A percentile compares a stretch with the other conserved stretches of the same genome.
phyloP scores from a whole-genome alignment of 345 rosid species.

The Cardamine chenopodiifolia region DNA sequence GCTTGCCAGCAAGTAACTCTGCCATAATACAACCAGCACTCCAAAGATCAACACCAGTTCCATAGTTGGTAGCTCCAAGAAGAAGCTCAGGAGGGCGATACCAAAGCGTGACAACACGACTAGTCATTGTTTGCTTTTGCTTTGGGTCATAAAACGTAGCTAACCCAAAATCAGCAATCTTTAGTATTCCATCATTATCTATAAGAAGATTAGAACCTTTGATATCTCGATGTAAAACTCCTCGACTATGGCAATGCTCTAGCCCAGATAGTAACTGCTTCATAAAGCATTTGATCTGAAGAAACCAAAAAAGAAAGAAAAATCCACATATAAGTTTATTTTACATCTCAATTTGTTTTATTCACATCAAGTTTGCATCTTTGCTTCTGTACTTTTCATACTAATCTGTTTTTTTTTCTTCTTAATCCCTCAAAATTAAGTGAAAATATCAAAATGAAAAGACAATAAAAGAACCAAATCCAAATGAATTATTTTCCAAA shows the following conservation, averaged over 20 bases:
- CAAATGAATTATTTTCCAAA: slow-evolving; percentile 3
- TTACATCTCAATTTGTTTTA: too few species aligned
- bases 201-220: slow-evolving; percentile 89
- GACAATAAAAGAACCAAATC: neutral
- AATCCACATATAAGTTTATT: too few species aligned
- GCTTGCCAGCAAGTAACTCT: slow-evolving; percentile 83
- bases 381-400: slow-evolving; percentile 6
- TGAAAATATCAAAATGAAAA: neutral
- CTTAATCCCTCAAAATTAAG: neutral
- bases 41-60: slow-evolving; percentile 86
- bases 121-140: slow-evolving; percentile 72
- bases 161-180: slow-evolving; percentile 92
- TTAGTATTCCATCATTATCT: slow-evolving; percentile 72
- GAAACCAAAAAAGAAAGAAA: neutral
- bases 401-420: slow-evolving; percentile 2
- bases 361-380: neutral
- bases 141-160: slow-evolving; percentile 74
- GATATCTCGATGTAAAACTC: slow-evolving; percentile 87
- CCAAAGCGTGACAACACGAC: slow-evolving; percentile 96
- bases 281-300: slow-evolving; percentile 83
- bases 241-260: slow-evolving; percentile 82
- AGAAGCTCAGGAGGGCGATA: slow-evolving; percentile 95
- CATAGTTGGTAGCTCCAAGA: slow-evolving; percentile 81
- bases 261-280: slow-evolving; percentile 82
- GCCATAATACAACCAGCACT: slow-evolving; percentile 96